A percentile compares a stretch with the other conserved stretches of the same genome.
phyloP scores from a whole-genome alignment of 352 stramenopile species.

The Globisporangium cylindrosporum region DNA sequence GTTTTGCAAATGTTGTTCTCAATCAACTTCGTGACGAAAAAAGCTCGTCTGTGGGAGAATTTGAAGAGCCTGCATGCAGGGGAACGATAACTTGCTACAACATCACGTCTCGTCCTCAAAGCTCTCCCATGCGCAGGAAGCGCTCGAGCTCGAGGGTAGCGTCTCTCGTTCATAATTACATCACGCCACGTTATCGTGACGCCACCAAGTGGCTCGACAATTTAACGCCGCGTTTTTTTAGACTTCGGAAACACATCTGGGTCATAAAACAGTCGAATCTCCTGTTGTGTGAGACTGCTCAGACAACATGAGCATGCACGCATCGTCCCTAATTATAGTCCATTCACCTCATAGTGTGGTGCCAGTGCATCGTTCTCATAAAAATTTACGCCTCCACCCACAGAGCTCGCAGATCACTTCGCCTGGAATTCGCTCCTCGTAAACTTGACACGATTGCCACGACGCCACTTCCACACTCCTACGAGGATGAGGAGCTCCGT shows the following conservation, averaged over 20 bases:
- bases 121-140: too few relatives aligned
- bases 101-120: too few relatives aligned
- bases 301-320: background rate
- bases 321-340: background rate
- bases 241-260: background rate
- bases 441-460: background rate
- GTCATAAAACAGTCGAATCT: background rate
- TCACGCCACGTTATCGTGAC: too few relatives aligned
- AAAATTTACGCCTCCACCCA: background rate
- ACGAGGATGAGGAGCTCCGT: slow-evolving; percentile 4
- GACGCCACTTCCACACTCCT: background rate
- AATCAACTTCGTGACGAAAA: too few relatives aligned
- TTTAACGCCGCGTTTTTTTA: too few relatives aligned
- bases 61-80: too few relatives aligned
- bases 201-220: too few relatives aligned
- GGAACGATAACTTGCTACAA: too few relatives aligned
- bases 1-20: too few relatives aligned
- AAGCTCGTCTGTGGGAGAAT: too few relatives aligned
- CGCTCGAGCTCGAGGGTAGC: too few relatives aligned
- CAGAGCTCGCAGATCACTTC: background rate
- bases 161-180: too few relatives aligned
- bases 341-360: background rate
- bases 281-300: background rate
- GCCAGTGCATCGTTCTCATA: background rate
- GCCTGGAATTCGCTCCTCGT: background rate